These are phyloP conservation scores for Plasmopara muralis DNA, from an alignment of 352 stramenopile species.

Conservation along the genomic window DNA sequence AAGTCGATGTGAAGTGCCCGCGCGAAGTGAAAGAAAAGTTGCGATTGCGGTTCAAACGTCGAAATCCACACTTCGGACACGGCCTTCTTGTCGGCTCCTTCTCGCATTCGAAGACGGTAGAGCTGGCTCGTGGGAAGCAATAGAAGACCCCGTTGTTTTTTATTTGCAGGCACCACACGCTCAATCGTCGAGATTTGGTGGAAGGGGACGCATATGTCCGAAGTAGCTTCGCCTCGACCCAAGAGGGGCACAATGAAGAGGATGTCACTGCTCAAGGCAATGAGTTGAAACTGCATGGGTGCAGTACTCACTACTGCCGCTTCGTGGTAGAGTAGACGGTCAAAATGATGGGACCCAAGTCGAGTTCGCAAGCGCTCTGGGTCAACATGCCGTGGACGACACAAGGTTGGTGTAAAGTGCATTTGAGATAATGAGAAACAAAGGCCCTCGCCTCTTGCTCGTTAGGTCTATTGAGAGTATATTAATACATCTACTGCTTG, in stretches of 20 bases:
- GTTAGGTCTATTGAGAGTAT: constrained; percentile 47
- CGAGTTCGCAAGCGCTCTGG: constrained; percentile 40
- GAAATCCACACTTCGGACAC: constrained; percentile 33
- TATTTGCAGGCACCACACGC: constrained; percentile 29
- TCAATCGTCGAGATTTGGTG: constrained; percentile 27
- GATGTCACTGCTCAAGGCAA: constrained; percentile 37
- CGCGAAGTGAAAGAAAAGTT: constrained; percentile 48
- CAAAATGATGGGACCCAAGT: constrained; percentile 28
- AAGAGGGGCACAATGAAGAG: constrained; percentile 44
- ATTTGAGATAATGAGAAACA: constrained; percentile 17
- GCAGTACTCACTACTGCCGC: constrained; percentile 35
- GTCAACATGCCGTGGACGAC: constrained; percentile 46
- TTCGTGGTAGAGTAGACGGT: constrained; percentile 46
- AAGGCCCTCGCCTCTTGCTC: constrained; percentile 15
- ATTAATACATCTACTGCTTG: constrained; percentile 36
- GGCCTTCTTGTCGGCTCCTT: constrained; percentile 6
- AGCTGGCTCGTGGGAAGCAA: constrained; percentile 43
- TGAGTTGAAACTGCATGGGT: constrained; percentile 35
- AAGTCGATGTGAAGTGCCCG: constrained; percentile 33
- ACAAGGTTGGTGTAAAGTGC: constrained; percentile 38
- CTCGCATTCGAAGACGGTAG: constrained; percentile 32
- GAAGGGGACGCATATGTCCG: constrained; percentile 23
- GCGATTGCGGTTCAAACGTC: constrained; percentile 59
- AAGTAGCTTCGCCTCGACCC: constrained; percentile 12
- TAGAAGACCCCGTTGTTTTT: constrained; percentile 37